Conservation (phyloP, 2,329 filamentous ascomycete genomes). For the Aspergillus novoparasiticus region DNA sequence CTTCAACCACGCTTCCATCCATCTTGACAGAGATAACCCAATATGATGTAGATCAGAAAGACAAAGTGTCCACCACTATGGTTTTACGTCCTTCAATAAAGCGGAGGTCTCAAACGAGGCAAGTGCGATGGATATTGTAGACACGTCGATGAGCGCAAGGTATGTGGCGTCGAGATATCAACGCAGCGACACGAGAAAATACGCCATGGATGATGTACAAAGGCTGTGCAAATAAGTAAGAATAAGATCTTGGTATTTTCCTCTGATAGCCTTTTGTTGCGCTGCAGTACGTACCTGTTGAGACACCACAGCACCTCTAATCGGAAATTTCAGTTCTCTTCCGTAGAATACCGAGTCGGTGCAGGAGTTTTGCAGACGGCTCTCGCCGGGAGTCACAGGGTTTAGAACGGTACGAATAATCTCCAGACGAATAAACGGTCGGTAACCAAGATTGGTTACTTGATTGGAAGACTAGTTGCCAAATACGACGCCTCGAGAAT, state of each 20-base stretch:
- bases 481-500: not conserved
- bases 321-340: not conserved
- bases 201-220: not conserved
- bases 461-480: not conserved
- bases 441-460: not conserved
- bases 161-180: not conserved
- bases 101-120: not conserved
- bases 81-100: not conserved
- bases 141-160: not conserved
- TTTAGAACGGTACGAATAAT: not conserved
- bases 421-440: not conserved
- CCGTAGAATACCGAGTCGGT: not conserved
- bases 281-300: slow-evolving; percentile 1
- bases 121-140: not conserved
- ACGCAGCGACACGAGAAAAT: not conserved
- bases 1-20: slow-evolving; percentile 36
- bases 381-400: not conserved
- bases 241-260: not conserved
- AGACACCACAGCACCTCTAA: not conserved
- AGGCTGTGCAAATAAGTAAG: slow-evolving; percentile 1
- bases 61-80: not conserved
- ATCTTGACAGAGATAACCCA: slow-evolving; percentile 12
- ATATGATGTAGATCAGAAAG: not conserved
- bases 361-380: not conserved
- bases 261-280: not conserved